Percentiles rank a stretch among this genome's conserved stretches.
Conservation (phyloP, 1,139 yeast genomes). For the Blastobotrys ciferrii region DNA sequence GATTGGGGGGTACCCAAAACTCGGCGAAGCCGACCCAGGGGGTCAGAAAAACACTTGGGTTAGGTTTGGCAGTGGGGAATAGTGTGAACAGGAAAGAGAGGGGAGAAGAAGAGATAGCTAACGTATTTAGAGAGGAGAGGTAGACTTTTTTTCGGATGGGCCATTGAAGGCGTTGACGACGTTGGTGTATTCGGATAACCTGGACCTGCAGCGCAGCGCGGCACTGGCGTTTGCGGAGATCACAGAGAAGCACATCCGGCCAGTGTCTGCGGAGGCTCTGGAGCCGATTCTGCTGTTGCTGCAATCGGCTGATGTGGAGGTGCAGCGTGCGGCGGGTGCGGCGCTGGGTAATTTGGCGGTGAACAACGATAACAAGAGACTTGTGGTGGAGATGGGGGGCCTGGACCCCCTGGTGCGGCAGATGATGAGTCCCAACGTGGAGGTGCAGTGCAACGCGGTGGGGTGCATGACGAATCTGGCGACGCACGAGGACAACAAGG, state of each 20-base stretch:
- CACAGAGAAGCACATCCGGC: slow-evolving; percentile 80
- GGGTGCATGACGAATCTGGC: slow-evolving; percentile 98
- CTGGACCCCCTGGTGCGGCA: slow-evolving; percentile 93
- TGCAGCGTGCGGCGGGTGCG: slow-evolving; percentile 98
- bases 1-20: too few species aligned
- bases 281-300: slow-evolving; percentile 88
- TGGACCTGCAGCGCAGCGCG: slow-evolving; percentile 94
- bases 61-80: too few species aligned
- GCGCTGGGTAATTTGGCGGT: slow-evolving; percentile 97
- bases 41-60: too few species aligned
- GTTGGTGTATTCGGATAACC: slow-evolving; percentile 88
- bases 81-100: too few species aligned
- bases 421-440: slow-evolving; percentile 96
- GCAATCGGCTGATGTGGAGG: slow-evolving; percentile 88
- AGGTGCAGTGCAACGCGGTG: slow-evolving; percentile 98
- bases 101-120: slow-evolving; percentile 1
- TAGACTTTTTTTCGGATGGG: slow-evolving; percentile 75
- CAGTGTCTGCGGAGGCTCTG: slow-evolving; percentile 84
- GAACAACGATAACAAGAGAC: slow-evolving; percentile 86
- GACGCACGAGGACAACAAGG: slow-evolving; percentile 96
- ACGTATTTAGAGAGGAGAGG: slow-evolving; percentile 51
- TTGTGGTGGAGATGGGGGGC: slow-evolving; percentile 98
- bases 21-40: too few species aligned
- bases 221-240: slow-evolving; percentile 98
- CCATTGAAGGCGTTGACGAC: slow-evolving; percentile 88